A percentile compares a stretch with the other conserved stretches of the same genome.
Evolutionary conservation across 192 early-diverging fungal genomes (phyloP).

Genomic region (Coemansia sp.): DNA sequence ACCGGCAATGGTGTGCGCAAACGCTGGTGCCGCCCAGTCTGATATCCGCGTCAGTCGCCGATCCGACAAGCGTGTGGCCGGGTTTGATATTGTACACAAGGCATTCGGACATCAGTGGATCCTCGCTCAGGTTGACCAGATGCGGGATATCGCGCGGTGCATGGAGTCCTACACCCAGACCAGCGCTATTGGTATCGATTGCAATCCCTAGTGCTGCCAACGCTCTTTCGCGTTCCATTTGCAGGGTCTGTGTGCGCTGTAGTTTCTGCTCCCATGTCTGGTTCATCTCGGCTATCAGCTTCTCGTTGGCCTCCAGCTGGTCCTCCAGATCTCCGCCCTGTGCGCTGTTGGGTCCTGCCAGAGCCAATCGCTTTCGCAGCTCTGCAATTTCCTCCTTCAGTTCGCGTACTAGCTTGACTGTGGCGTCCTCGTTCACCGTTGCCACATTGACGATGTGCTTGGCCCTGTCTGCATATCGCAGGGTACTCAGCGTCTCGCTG

Average conservation of each 20-base stretch:
- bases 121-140: constrained; percentile 87
- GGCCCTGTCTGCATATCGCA: constrained; percentile 89
- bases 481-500: constrained; percentile 78
- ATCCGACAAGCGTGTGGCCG: constrained; percentile 71
- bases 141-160: constrained; percentile 80
- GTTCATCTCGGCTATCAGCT: constrained; percentile 81
- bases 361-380: constrained; percentile 60
- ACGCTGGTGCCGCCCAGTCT: constrained; percentile 64
- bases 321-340: constrained; percentile 61
- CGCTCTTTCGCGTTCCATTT: constrained; percentile 68
- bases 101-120: constrained; percentile 87
- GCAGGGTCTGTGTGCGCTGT: constrained; percentile 67
- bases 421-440: constrained; percentile 87
- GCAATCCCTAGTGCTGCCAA: constrained; percentile 79
- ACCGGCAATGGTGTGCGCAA: constrained; percentile 66
- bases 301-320: constrained; percentile 80
- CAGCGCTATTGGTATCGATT: constrained; percentile 63
- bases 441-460: constrained; percentile 91
- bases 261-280: constrained; percentile 85
- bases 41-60: constrained; percentile 47
- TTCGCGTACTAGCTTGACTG: constrained; percentile 74
- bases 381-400: constrained; percentile 76
- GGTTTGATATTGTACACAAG: constrained; percentile 83
- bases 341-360: constrained; percentile 29
- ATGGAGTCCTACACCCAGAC: constrained; percentile 64